Conservation (phyloP, 495 filamentous ascomycete species). For the Aspergillus ellipticus region DNA sequence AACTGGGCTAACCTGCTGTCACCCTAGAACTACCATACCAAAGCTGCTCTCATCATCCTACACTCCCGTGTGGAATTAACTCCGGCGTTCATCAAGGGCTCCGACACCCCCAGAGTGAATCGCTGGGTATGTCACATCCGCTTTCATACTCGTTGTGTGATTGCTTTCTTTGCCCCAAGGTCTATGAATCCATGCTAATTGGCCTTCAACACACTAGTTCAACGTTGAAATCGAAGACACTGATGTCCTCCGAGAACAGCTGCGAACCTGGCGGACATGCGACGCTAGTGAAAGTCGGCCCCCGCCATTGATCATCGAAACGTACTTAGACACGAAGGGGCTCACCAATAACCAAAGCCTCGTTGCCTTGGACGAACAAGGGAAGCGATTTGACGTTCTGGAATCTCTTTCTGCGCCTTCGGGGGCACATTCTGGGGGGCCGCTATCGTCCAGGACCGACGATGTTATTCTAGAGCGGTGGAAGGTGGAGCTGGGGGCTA, state of each 20-base stretch:
- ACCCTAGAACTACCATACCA: conserved; percentile 80
- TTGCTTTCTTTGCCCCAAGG: not conserved
- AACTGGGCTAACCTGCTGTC: conserved; percentile 8
- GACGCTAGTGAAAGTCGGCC: conserved; percentile 75
- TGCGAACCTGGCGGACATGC: conserved; percentile 72
- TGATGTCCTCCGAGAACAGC: conserved; percentile 74
- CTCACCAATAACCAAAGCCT: conserved; percentile 83
- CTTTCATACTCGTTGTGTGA: not conserved
- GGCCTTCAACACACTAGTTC: conserved; percentile 56
- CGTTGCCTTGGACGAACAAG: conserved; percentile 80
- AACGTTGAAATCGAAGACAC: conserved; percentile 92
- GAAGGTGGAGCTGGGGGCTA: conserved; percentile 72
- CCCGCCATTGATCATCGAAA: conserved; percentile 84
- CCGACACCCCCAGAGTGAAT: conserved; percentile 64
- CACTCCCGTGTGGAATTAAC: conserved; percentile 71
- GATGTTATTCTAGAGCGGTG: conserved; percentile 89
- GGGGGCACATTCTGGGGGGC: conserved; percentile 27
- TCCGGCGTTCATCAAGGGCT: conserved; percentile 55
- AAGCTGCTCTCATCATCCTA: conserved; percentile 81
- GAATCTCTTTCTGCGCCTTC: conserved; percentile 69
- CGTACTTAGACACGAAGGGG: conserved; percentile 76
- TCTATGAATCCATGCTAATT: not conserved
- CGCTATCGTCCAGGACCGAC: conserved; percentile 36
- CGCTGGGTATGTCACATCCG: conserved; percentile 77
- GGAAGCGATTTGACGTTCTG: conserved; percentile 86